Evolutionary conservation across 768 basidiomycete genomes (phyloP).

Genomic region (Podaxis sp.): DNA sequence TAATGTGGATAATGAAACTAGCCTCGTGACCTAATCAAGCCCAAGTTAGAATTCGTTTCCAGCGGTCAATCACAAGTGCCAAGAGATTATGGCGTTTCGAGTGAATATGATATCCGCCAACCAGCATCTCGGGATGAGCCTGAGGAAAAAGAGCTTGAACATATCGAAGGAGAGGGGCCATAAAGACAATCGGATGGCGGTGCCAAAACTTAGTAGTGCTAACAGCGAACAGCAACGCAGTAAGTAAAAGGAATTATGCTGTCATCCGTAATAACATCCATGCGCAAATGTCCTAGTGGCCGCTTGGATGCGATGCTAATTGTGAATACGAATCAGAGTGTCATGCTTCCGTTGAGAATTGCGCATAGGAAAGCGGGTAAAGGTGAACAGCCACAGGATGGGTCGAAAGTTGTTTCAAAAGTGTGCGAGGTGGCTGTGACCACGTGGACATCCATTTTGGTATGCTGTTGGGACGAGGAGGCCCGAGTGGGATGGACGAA

Average conservation of each 20-base stretch:
- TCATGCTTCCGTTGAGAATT: neutral
- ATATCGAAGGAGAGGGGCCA: neutral
- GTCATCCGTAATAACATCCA: neutral
- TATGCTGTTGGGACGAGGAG: neutral
- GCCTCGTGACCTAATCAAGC: neutral
- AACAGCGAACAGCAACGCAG: neutral
- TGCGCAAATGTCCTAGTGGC: neutral
- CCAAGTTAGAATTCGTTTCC: neutral
- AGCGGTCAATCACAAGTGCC: neutral
- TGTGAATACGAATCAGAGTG: neutral
- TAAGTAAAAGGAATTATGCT: neutral
- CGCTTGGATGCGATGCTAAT: neutral
- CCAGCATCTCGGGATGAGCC: neutral
- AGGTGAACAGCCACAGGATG: neutral
- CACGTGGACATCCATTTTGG: slow-evolving; percentile 2
- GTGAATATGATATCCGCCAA: neutral
- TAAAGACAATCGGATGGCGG: neutral
- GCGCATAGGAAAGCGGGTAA: neutral
- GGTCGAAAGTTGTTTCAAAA: neutral
- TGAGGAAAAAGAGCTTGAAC: too few relatives aligned
- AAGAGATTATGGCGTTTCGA: neutral
- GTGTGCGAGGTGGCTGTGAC: slow-evolving; percentile 3
- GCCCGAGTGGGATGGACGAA: neutral
- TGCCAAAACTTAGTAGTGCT: neutral
- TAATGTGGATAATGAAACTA: neutral